Percentiles rank a stretch among this genome's conserved stretches.
Evolutionary conservation across 257 asterid species (phyloP).

Genomic region (Cordia subcordata): DNA sequence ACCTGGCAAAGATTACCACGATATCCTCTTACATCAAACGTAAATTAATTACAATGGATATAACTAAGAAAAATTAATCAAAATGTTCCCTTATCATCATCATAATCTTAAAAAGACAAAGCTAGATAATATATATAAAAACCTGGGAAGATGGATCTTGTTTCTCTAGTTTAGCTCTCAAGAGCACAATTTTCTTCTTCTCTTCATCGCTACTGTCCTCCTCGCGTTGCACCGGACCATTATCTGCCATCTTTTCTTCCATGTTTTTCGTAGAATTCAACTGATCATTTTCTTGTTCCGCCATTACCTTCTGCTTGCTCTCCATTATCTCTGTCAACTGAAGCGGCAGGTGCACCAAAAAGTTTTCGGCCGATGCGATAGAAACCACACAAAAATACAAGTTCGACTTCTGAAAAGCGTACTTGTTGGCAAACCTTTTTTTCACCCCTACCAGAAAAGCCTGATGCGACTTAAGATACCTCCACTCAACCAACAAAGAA

Average conservation of each 20-base stretch:
- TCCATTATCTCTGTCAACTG: not conserved
- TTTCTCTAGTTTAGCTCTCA: constrained; percentile 45
- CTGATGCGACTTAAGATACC: too few species aligned
- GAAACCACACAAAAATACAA: too few species aligned
- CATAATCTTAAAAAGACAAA: not conserved
- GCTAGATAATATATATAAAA: not conserved
- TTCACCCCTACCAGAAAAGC: too few species aligned
- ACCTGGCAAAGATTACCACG: too few species aligned
- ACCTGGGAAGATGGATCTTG: constrained; percentile 68
- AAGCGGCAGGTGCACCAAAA: not conserved
- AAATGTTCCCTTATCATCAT: too few species aligned
- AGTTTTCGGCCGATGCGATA: too few species aligned
- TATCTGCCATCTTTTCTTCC: not conserved
- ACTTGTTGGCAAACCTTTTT: too few species aligned
- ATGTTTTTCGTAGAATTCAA: not conserved
- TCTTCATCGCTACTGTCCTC: constrained; percentile 20
- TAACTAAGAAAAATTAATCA: too few species aligned
- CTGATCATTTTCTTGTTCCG: constrained; percentile 6
- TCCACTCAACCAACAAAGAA: too few species aligned
- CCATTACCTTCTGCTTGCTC: not conserved
- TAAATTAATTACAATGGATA: too few species aligned
- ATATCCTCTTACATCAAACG: too few species aligned
- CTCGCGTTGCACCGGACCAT: not conserved
- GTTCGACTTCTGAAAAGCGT: too few species aligned
- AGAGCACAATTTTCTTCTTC: constrained; percentile 29